Evolutionary conservation across 2,329 filamentous ascomycete species (phyloP).

Genomic region (Beauveria scarabaeidicola): DNA sequence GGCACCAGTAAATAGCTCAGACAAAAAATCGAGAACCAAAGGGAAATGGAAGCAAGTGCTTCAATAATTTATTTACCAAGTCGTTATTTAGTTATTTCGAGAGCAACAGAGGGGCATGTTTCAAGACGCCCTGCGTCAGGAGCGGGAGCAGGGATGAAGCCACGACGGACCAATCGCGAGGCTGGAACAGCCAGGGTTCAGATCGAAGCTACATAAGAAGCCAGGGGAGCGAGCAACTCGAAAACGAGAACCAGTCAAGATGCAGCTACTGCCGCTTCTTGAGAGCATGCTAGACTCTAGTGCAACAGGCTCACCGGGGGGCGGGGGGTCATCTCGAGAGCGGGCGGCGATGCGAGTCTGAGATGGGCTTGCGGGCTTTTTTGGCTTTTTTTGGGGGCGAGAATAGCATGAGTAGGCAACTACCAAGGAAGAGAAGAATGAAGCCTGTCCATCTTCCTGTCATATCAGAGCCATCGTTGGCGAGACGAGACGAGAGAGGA

Average conservation of each 20-base stretch:
- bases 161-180: background rate
- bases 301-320: background rate
- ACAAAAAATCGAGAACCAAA: no score
- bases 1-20: background rate
- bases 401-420: background rate
- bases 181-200: background rate
- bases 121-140: background rate
- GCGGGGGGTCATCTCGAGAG: background rate
- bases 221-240: background rate
- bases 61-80: no score
- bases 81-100: no score
- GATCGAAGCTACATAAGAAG: slow-evolving; percentile 5
- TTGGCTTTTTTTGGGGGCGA: no score
- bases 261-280: background rate
- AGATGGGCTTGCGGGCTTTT: background rate
- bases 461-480: background rate
- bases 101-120: no score
- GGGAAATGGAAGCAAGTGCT: no score
- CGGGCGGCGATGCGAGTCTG: background rate
- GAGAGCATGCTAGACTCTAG: background rate
- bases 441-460: no score
- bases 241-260: slow-evolving; percentile 8
- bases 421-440: no score
- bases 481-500: background rate
- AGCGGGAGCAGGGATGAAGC: background rate